A percentile compares a stretch with the other conserved stretches of the same genome.
These are phyloP conservation scores for Phytophthora multivora DNA, from an alignment of 352 stramenopile species.

Conservation along the genomic window DNA sequence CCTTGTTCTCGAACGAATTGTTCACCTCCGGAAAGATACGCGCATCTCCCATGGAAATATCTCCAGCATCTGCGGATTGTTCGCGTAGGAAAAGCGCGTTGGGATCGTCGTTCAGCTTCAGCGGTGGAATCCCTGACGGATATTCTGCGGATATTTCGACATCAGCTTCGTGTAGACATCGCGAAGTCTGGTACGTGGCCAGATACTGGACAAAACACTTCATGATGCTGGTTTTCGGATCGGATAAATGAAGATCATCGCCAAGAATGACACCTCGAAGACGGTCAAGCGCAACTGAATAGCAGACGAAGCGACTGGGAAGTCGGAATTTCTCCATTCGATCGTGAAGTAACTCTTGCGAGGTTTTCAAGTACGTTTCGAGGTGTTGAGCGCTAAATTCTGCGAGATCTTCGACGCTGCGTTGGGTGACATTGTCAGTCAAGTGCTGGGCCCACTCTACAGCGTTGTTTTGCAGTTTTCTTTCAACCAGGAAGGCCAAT, in stretches of 20 bases:
- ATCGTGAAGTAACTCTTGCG: not conserved
- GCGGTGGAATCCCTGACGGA: conserved; percentile 41
- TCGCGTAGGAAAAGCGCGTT: conserved; percentile 47
- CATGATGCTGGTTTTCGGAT: conserved; percentile 22
- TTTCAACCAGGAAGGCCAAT: conserved; percentile 41
- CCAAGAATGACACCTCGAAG: conserved; percentile 41
- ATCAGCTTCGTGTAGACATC: conserved; percentile 2
- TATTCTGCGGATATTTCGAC: conserved; percentile 22
- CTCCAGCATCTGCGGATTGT: conserved; percentile 23
- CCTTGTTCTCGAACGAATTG: conserved; percentile 3
- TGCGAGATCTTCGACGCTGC: conserved; percentile 6
- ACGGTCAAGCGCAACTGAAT: conserved; percentile 47
- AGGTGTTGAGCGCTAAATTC: conserved; percentile 18
- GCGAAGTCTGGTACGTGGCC: conserved; percentile 25
- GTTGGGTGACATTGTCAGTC: conserved; percentile 3
- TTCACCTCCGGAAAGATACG: conserved; percentile 48
- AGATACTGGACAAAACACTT: conserved; percentile 37
- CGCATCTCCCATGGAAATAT: conserved; percentile 49
- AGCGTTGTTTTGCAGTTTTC: conserved; percentile 13
- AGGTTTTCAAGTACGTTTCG: conserved; percentile 15
- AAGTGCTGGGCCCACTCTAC: conserved; percentile 15
- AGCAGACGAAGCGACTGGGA: conserved; percentile 30
- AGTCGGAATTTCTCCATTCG: conserved; percentile 6
- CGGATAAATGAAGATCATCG: conserved; percentile 11
- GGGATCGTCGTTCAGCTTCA: conserved; percentile 46